Base-by-base conservation (phyloP, 495 filamentous ascomycete genomes). In the Hypoxylon perforatum region DNA sequence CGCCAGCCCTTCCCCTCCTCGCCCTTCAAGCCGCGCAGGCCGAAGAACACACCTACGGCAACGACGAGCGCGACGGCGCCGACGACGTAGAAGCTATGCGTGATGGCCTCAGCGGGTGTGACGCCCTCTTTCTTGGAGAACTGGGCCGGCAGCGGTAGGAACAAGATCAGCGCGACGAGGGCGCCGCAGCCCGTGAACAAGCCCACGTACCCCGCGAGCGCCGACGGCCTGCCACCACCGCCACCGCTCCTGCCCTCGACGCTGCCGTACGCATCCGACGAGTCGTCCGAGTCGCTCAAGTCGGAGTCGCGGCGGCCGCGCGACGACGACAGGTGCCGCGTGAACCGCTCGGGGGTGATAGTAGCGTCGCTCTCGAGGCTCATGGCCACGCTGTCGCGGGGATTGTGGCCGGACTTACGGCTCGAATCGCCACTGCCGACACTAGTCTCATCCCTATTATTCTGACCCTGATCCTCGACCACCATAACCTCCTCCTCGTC, bases 101-200 rank as follows among this genome's bases (percentile, higher is more conserved):
- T 84, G 17, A 99, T 86, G 0, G 93, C 89, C 53, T 89, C 76
- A 1, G 83, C 84, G 17, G 90, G 85, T 0, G 86, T 88, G 9
- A 88, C 79, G 19, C 90, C 92, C 5, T 82, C 75, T 25, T 88
- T 81, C 53, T 88, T 82, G 53, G 82, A 81, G 70, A 98, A 93
- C 9, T 83, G 83, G 3, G 92, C 87, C 2, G 96, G 95, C 7
- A 99, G 84, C 14, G 93, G 95, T 12, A 99, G 83, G 72, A 98
- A 97, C 21, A 93, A 66, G 0, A 75, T 72, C 4, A 99, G 80
- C 1, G 96, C 92, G 0, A 99, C 77, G 4, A 99, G 80, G 25
- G 95, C 95, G 57, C 95, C 95, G 70, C 92, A 91, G 3, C 96
- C 95, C 14, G 96, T 96, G 73, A 93, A 97, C 36, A 96, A 76